Percentiles rank a stretch among this genome's conserved stretches.
These are phyloP conservation scores for Fusarium proliferatum DNA, from an alignment of 2,329 filamentous ascomycete genomes.

Conservation along the genomic window DNA sequence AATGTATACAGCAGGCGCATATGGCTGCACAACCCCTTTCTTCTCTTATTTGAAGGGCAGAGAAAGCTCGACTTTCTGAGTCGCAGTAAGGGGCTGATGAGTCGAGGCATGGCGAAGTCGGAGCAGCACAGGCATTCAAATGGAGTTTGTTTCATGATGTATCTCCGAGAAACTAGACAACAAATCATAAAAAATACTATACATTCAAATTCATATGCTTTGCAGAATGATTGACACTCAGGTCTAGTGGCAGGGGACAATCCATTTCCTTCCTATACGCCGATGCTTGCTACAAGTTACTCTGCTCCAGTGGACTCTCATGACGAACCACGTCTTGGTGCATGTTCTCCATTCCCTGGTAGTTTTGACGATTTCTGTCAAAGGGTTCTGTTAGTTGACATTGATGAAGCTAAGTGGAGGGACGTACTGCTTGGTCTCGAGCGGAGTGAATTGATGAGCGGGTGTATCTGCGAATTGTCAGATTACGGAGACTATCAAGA, in stretches of 20 bases:
- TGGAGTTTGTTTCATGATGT: conserved; percentile 34
- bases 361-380: conserved; percentile 23
- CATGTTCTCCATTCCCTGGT: conserved; percentile 29
- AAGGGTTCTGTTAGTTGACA: conserved; percentile 1
- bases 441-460: conserved; percentile 55
- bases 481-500: not conserved
- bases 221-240: not conserved
- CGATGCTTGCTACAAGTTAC: conserved; percentile 6
- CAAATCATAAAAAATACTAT: conserved; percentile 37
- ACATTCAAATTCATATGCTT: conserved; percentile 13
- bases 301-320: not conserved
- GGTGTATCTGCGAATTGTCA: conserved; percentile 49
- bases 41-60: conserved; percentile 21
- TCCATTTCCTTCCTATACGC: conserved; percentile 24
- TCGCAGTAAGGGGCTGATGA: conserved; percentile 20
- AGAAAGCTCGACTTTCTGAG: conserved; percentile 10
- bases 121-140: conserved; percentile 29
- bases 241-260: not conserved
- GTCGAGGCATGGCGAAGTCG: conserved; percentile 24
- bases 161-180: conserved; percentile 31
- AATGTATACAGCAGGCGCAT: conserved; percentile 32
- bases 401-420: not conserved
- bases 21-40: conserved; percentile 22
- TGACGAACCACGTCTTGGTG: conserved; percentile 18
- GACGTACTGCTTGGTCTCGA: conserved; percentile 46